Evolutionary conservation across 2,329 filamentous ascomycete genomes (phyloP).

Genomic region (Ophiosphaerella narmari): DNA sequence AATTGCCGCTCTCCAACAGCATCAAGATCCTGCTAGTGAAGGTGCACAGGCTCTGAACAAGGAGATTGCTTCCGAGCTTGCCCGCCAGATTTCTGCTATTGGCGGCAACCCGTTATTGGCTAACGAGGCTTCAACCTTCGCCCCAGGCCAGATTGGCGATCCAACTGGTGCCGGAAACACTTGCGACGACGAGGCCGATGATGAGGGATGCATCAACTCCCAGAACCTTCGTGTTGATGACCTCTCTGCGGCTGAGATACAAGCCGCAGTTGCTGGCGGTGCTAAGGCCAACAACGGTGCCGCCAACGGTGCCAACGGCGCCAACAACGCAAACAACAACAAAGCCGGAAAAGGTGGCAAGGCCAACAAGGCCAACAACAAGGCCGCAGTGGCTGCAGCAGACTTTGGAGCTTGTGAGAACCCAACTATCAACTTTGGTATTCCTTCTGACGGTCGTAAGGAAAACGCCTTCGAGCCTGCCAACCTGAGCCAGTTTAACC

Average conservation of each 20-base stretch:
- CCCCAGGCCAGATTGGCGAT: slow-evolving; percentile 61
- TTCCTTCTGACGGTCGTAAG: not conserved
- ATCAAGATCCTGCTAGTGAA: slow-evolving; percentile 68
- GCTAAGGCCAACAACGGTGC: slow-evolving; percentile 3
- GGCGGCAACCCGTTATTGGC: slow-evolving; percentile 67
- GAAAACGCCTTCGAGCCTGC: slow-evolving; percentile 48
- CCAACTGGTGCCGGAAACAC: slow-evolving; percentile 58
- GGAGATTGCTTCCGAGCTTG: slow-evolving; percentile 62
- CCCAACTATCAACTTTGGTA: not conserved
- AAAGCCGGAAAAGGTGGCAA: too few species aligned
- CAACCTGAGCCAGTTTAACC: slow-evolving; percentile 54
- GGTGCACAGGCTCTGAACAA: slow-evolving; percentile 64
- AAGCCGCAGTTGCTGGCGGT: slow-evolving; percentile 51
- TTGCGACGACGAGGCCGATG: slow-evolving; percentile 56
- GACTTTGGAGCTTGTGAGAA: not conserved
- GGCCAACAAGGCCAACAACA: not conserved
- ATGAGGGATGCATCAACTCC: slow-evolving; percentile 60
- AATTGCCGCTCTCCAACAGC: slow-evolving; percentile 66
- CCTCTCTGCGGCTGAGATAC: slow-evolving; percentile 58
- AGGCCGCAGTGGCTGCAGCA: not conserved
- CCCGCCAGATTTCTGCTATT: slow-evolving; percentile 63
- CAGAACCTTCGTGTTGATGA: slow-evolving; percentile 60
- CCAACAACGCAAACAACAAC: too few species aligned
- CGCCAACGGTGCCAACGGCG: too few species aligned
- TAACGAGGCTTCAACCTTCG: slow-evolving; percentile 66